Percentiles rank a stretch among this genome's conserved stretches.
Conservation (phyloP, 495 filamentous ascomycete species). For the Letharia lupina region DNA sequence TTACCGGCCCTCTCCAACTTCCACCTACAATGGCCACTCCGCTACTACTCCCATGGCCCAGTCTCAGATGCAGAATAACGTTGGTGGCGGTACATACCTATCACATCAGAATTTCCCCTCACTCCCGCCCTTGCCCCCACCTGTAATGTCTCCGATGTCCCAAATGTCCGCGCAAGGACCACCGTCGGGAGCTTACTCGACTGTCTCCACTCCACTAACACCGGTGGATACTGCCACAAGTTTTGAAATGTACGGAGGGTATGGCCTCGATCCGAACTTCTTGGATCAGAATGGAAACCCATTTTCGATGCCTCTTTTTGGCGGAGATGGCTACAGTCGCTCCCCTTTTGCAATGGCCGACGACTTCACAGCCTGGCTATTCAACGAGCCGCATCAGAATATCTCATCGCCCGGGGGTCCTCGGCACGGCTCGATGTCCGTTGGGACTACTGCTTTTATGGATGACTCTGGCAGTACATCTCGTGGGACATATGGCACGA, state of each 20-base stretch:
- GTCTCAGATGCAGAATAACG: constrained; percentile 16
- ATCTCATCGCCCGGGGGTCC: constrained; percentile 28
- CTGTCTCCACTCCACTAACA: constrained; percentile 11
- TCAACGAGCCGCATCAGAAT: constrained; percentile 51
- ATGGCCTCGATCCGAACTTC: constrained; percentile 19
- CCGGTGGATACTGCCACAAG: constrained; percentile 18
- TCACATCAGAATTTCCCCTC: constrained; percentile 25
- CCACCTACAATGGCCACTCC: constrained; percentile 19
- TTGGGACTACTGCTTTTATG: constrained; percentile 26
- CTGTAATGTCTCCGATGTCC: constrained; percentile 19
- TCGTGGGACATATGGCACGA: constrained; percentile 12
- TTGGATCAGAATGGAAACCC: constrained; percentile 58
- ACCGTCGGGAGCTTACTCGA: constrained; percentile 12
- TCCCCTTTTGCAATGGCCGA: constrained; percentile 86
- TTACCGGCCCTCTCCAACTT: constrained; percentile 24
- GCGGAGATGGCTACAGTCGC: constrained; percentile 67
- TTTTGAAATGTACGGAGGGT: constrained; percentile 15
- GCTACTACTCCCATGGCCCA: constrained; percentile 11
- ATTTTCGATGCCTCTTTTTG: constrained; percentile 76
- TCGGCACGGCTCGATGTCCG: constrained; percentile 23
- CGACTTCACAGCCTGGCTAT: constrained; percentile 86
- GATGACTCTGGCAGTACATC: constrained; percentile 17
- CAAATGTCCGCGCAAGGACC: constrained; percentile 19
- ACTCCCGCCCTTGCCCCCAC: constrained; percentile 22
- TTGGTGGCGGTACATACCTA: constrained; percentile 12